Conservation (phyloP, 1,284 basidiomycete species). For the Ganoderma sinense region DNA sequence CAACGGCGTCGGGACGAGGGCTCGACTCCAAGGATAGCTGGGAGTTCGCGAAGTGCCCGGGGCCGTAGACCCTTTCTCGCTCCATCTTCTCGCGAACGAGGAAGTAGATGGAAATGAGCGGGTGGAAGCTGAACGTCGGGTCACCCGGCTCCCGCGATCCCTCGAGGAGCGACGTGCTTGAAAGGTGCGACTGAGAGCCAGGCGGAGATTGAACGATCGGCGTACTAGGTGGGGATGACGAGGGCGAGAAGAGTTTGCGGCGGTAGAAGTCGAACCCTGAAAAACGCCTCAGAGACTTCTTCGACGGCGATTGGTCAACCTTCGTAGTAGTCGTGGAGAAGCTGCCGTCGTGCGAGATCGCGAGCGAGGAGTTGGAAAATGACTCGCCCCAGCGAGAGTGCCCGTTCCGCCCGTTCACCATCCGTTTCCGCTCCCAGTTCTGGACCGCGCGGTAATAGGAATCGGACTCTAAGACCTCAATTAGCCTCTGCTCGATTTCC, state of each 20-base stretch:
- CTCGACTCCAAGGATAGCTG: conserved; percentile 61
- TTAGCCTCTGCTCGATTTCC: conserved; percentile 82
- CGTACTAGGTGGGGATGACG: conserved; percentile 63
- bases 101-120: conserved; percentile 96
- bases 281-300: conserved; percentile 70
- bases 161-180: conserved; percentile 54
- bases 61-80: conserved; percentile 91
- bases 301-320: conserved; percentile 52
- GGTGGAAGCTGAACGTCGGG: conserved; percentile 94
- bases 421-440: conserved; percentile 80
- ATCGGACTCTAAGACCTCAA: conserved; percentile 82
- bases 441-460: conserved; percentile 78
- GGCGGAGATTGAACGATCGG: conserved; percentile 57
- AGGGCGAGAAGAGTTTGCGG: conserved; percentile 85
- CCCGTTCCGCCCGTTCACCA: conserved; percentile 48
- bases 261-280: conserved; percentile 96
- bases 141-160: conserved; percentile 66
- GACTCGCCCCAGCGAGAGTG: conserved; percentile 56
- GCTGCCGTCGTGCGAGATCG: conserved; percentile 66
- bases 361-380: conserved; percentile 70
- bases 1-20: conserved; percentile 32
- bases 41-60: conserved; percentile 93
- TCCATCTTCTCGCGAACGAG: conserved; percentile 96
- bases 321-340: conserved; percentile 46
- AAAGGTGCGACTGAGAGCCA: conserved; percentile 60